Base-by-base conservation (phyloP, 2,329 filamentous ascomycete genomes). In the Trichoderma arundinaceum region DNA sequence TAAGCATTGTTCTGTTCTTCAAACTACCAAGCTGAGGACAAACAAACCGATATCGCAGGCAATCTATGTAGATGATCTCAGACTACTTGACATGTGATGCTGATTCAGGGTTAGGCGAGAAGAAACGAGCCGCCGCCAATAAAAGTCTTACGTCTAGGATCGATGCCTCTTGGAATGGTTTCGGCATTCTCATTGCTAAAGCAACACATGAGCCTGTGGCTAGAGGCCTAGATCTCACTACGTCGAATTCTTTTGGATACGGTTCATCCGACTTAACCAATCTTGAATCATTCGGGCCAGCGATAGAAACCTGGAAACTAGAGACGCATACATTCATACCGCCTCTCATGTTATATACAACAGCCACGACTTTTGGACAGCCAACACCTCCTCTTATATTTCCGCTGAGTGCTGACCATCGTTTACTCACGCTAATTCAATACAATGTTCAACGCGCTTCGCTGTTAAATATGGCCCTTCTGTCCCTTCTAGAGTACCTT, bases 371-470 rank as follows among this genome's bases (percentile, higher is more conserved):
- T 5, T 57, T 57, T 43, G 53, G 53, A 43, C 22, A 32, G 38
- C 19, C 53, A 57, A 57, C 53, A 15, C 38, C 38, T 43, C 53
- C 38, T 43, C 38, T 57, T 12, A 44, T 57, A 13, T 57, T 57
- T 7, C 53, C 53, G 1, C 19, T 57, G 4, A 44, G 53, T 15
- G 19, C 38, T 43, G 53, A 57, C 22, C 38, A 57, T 32, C 43
- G 38, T 8, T 7, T 57, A 13, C 53, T 57, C 10, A 57, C 53
- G 1, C 43, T 57, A 38, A 38, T 57, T 17, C 53, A 57, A 43
- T 57, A 57, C 38, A 57, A 57, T 15, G 53, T 57, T 32, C 53
- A 57, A 33, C 53, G 53, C 22, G 53, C 53, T 33, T 57, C 53
- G 19, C 38, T 57, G 5, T 43, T 57, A 19, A 57, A 57, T 32